Conservation (phyloP, 768 basidiomycete genomes). For the Amanita thiersii region DNA sequence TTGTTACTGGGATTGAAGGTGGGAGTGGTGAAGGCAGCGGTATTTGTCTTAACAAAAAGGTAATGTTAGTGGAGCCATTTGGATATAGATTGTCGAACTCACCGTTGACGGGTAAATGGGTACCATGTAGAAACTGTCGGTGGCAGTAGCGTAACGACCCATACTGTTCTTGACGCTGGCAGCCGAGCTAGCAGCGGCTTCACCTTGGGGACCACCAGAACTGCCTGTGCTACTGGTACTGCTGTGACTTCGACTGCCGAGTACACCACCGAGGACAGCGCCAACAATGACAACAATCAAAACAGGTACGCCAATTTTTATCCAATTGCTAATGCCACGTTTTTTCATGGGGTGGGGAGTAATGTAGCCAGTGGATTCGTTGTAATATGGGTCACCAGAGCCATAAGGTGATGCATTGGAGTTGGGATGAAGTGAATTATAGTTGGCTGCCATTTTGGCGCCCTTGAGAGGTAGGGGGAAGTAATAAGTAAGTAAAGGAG, state of each 20-base stretch:
- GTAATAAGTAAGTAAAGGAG: constrained; percentile 16
- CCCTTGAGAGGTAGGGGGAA: constrained; percentile 8
- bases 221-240: constrained; percentile 27
- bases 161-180: constrained; percentile 51
- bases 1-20: constrained; percentile 58
- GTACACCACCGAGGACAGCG: constrained; percentile 70
- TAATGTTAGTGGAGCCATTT: not conserved
- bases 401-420: constrained; percentile 24
- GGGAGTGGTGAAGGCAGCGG: constrained; percentile 60
- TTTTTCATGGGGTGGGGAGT: constrained; percentile 45
- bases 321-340: constrained; percentile 51
- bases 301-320: constrained; percentile 68
- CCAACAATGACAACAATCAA: constrained; percentile 54
- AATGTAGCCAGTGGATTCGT: constrained; percentile 63
- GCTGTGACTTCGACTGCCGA: constrained; percentile 56
- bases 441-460: constrained; percentile 26
- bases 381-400: constrained; percentile 63
- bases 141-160: constrained; percentile 69
- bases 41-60: constrained; percentile 57
- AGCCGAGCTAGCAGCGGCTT: constrained; percentile 46
- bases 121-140: constrained; percentile 69
- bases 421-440: constrained; percentile 20
- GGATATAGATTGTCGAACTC: constrained; percentile 22
- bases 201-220: too few relatives aligned
- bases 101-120: constrained; percentile 89